Evolutionary conservation across 768 basidiomycete genomes (phyloP).

Genomic region (Lepiota brunneoincarnata): DNA sequence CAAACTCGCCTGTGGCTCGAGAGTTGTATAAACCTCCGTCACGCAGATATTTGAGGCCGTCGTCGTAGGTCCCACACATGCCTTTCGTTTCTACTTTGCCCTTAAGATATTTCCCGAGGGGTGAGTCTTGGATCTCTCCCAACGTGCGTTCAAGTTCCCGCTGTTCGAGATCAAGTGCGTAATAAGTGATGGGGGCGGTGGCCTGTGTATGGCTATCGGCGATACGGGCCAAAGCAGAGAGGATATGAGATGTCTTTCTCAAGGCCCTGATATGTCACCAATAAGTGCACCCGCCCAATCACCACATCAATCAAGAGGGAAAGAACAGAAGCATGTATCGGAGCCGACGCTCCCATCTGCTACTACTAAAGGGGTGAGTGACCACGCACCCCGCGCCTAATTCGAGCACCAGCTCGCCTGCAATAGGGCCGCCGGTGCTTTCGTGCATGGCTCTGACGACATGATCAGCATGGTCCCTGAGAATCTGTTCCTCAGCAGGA

Average conservation of each 20-base stretch:
- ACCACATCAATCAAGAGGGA: constrained; percentile 8
- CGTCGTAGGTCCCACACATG: constrained; percentile 89
- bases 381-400: constrained; percentile 8
- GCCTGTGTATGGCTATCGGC: constrained; percentile 30
- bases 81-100: constrained; percentile 82
- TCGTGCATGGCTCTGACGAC: constrained; percentile 75
- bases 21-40: constrained; percentile 39
- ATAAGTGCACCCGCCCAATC: constrained; percentile 3
- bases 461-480: constrained; percentile 67
- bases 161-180: constrained; percentile 91
- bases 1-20: neutral
- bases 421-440: constrained; percentile 26
- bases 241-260: constrained; percentile 84
- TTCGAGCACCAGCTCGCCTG: constrained; percentile 69
- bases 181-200: constrained; percentile 68
- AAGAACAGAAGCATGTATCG: constrained; percentile 8
- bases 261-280: constrained; percentile 53
- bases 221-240: constrained; percentile 63
- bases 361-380: neutral
- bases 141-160: constrained; percentile 84
- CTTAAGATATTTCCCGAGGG: constrained; percentile 54
- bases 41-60: constrained; percentile 77
- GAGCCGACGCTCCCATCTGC: neutral
- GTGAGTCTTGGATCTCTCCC: constrained; percentile 57
- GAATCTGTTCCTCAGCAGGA: constrained; percentile 80